Evolutionary conservation across 345 rosid genomes (phyloP).

Genomic region (Rhizophora mangle): DNA sequence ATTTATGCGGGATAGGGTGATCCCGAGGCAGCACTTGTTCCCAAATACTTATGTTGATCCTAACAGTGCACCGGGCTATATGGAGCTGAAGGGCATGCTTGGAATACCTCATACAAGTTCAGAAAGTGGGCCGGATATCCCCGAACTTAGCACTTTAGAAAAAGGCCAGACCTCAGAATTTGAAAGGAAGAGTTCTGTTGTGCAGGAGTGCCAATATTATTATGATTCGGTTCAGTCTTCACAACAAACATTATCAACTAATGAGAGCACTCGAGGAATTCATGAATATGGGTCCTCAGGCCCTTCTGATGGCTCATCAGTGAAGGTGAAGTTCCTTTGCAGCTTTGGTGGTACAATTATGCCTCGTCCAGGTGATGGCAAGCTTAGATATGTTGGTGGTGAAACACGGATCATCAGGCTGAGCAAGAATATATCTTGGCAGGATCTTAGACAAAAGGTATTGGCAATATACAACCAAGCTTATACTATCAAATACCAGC

Average conservation of each 20-base stretch:
- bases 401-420: slow-evolving; percentile 30
- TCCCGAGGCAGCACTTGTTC: slow-evolving; percentile 16
- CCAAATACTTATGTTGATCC: slow-evolving; percentile 23
- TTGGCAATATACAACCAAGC: slow-evolving; percentile 22
- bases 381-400: slow-evolving; percentile 35
- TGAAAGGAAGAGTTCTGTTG: slow-evolving; percentile 17
- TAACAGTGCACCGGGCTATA: slow-evolving; percentile 17
- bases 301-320: slow-evolving; percentile 17
- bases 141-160: slow-evolving; percentile 16
- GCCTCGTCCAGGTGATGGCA: slow-evolving; percentile 36
- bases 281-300: slow-evolving; percentile 20
- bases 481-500: slow-evolving; percentile 30
- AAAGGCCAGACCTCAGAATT: slow-evolving; percentile 31
- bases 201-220: slow-evolving; percentile 22
- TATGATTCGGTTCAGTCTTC: slow-evolving; percentile 41
- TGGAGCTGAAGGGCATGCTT: slow-evolving; percentile 23
- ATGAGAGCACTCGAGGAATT: slow-evolving; percentile 37
- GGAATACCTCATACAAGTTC: slow-evolving; percentile 36
- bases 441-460: slow-evolving; percentile 27
- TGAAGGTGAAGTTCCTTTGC: slow-evolving; percentile 30
- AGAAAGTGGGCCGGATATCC: slow-evolving; percentile 24
- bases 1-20: slow-evolving; percentile 34
- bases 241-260: slow-evolving; percentile 40
- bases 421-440: slow-evolving; percentile 27
- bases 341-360: slow-evolving; percentile 34